Base-by-base conservation (phyloP, 108 stramenopile species). In the Nitzschia putrida region DNA sequence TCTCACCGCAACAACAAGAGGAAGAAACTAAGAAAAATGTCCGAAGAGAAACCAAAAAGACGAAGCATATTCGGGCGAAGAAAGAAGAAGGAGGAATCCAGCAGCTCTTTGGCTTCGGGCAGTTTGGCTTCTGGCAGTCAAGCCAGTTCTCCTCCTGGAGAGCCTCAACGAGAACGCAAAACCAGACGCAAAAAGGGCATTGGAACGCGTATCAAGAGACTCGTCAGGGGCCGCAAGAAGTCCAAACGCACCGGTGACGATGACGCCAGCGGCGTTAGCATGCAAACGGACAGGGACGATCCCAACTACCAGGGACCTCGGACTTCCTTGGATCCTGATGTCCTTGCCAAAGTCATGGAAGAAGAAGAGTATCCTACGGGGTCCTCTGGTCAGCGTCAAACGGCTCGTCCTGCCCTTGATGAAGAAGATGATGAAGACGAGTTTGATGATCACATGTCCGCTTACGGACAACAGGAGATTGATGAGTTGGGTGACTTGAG, bases 401-500 rank as follows among this genome's bases (percentile, higher is more conserved):
- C 22, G 3, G 54, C 54, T 8, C 54, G 58, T 16, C 29, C 25
- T 20, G 20, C 34, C 2, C 0, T 38, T 5, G 26, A 66, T 14
- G 65, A 66, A 14, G 65, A 51, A 5, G 51, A 22, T 10, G 65
- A 66, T 13, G 65, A 66, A 1, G 26, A 51, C 12, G 63, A 47
- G 21, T 37, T 40, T 47, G 18, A 24, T 18, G 61, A 63, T 23
- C 13, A 23, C 29, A 63, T 63, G 61, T 63, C 61, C n/a, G 29
- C 29, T 4, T 63, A 63, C 22, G 61, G 43, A 63, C 25, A 20
- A 18, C 50, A 66, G 3, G 51, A 53, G 26, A 54, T 12, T 7
- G 55, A 22, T 37, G 67, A 68, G 40, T 3, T 12, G 7, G 67
- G 67, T 0, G 67, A 68, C 13, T 68, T 68, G 53, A 57, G 9